Conservation (phyloP, 108 stramenopile genomes). For the Cyclotella atomus region DNA sequence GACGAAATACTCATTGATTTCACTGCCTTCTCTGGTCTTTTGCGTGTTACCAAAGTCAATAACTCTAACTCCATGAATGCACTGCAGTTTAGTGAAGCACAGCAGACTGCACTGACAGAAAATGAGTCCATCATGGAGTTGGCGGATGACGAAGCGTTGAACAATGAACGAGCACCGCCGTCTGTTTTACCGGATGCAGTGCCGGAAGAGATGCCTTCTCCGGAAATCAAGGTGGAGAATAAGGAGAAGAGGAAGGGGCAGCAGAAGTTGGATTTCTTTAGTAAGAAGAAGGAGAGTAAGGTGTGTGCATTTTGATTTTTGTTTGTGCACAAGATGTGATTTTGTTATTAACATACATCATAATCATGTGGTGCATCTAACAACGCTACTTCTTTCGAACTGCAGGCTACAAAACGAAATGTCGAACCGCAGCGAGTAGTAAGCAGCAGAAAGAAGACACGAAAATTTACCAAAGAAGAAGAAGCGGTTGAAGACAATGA, state of each 20-base stretch:
- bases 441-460: slow-evolving; percentile 9
- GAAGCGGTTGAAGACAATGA: not conserved
- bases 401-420: not conserved
- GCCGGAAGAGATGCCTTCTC: slow-evolving; percentile 39
- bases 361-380: not conserved
- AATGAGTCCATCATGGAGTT: not conserved
- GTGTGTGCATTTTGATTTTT: not conserved
- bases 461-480: not conserved
- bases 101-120: not conserved
- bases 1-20: slow-evolving; percentile 50
- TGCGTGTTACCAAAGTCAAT: slow-evolving; percentile 37
- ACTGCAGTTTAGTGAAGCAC: not conserved
- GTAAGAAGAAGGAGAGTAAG: not conserved
- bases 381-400: not conserved
- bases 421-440: too few relatives aligned
- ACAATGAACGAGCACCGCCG: not conserved
- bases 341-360: not conserved
- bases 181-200: slow-evolving; percentile 10
- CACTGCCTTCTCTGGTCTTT: slow-evolving; percentile 47
- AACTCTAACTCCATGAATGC: not conserved
- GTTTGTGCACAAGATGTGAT: not conserved
- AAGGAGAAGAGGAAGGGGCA: slow-evolving; percentile 30
- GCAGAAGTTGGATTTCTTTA: slow-evolving; percentile 32
- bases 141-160: not conserved
- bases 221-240: not conserved